A percentile compares a stretch with the other conserved stretches of the same genome.
Evolutionary conservation across 805 yeast species (phyloP).

Genomic region (Zygotorulaspora florentina): DNA sequence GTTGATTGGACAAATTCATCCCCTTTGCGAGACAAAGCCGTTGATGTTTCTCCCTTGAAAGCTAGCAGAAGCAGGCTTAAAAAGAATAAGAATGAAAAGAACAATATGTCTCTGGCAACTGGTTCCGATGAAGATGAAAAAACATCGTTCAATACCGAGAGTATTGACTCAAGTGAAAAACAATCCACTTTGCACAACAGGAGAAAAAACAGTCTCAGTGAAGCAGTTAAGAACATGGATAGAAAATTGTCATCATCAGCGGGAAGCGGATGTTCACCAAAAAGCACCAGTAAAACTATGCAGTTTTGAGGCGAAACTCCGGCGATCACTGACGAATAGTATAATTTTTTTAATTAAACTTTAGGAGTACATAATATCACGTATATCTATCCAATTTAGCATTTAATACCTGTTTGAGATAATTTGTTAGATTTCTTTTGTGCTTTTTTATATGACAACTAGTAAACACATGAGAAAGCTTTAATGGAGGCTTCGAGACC

Average conservation of each 20-base stretch:
- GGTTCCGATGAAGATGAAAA: slow-evolving; percentile 16
- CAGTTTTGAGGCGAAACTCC: not conserved
- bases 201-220: slow-evolving; percentile 8
- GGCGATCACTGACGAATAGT: not conserved
- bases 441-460: no score
- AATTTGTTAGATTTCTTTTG: not conserved
- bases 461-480: no score
- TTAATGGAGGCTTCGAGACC: not conserved
- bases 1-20: slow-evolving; percentile 6
- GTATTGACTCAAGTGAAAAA: slow-evolving; percentile 7
- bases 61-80: slow-evolving; percentile 4
- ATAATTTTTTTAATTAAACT: no score
- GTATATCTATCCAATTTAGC: no score
- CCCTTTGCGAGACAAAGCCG: slow-evolving; percentile 1
- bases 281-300: not conserved
- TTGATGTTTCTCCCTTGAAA: slow-evolving; percentile 5
- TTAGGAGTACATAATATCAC: no score
- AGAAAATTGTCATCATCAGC: slow-evolving; percentile 6
- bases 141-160: slow-evolving; percentile 6
- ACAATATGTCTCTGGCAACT: slow-evolving; percentile 3
- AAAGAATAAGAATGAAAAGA: slow-evolving; percentile 2
- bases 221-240: slow-evolving; percentile 3
- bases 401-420: no score
- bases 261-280: slow-evolving; percentile 10
- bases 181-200: slow-evolving; percentile 2